A percentile compares a stretch with the other conserved stretches of the same genome.
These are phyloP conservation scores for Huntiella abstrusa DNA, from an alignment of 2,329 filamentous ascomycete genomes.

Conservation along the genomic window DNA sequence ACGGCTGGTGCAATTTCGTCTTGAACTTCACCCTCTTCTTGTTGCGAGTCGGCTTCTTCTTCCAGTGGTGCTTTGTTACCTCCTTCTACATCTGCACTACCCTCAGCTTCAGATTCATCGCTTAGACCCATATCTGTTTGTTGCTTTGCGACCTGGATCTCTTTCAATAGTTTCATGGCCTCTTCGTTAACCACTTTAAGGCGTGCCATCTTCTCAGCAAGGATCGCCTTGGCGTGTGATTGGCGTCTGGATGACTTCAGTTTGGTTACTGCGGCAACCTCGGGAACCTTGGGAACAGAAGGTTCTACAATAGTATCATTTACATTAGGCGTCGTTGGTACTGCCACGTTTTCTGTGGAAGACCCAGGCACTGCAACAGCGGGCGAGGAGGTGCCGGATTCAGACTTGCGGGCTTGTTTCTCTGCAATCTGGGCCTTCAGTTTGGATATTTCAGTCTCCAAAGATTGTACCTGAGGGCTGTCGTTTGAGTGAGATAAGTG, in stretches of 20 bases:
- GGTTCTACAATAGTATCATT: too few species aligned
- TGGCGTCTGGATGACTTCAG: slow-evolving; percentile 16
- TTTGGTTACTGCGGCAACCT: neutral
- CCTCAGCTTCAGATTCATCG: neutral
- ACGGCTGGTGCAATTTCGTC: too few species aligned
- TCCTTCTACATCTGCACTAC: too few species aligned
- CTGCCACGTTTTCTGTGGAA: neutral
- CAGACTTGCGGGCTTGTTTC: slow-evolving; percentile 33
- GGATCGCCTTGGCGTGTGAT: slow-evolving; percentile 16
- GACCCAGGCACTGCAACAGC: neutral
- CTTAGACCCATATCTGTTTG: slow-evolving; percentile 2
- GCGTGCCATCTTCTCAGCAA: slow-evolving; percentile 16
- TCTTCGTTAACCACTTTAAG: slow-evolving; percentile 7
- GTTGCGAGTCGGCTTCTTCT: too few species aligned
- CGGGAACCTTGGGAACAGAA: too few species aligned
- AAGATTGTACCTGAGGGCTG: slow-evolving; percentile 14
- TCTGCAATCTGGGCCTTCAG: slow-evolving; percentile 41
- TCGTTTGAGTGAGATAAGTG: neutral
- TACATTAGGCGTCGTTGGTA: neutral
- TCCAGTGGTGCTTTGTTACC: too few species aligned
- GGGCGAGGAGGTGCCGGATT: neutral
- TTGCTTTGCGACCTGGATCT: slow-evolving; percentile 7
- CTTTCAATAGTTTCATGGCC: slow-evolving; percentile 7
- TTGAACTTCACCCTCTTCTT: too few species aligned
- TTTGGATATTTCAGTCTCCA: slow-evolving; percentile 36